A percentile compares a stretch with the other conserved stretches of the same genome.
Evolutionary conservation across 371 early-diverging fungal genomes (phyloP).

Genomic region (Rhizopus sp.): DNA sequence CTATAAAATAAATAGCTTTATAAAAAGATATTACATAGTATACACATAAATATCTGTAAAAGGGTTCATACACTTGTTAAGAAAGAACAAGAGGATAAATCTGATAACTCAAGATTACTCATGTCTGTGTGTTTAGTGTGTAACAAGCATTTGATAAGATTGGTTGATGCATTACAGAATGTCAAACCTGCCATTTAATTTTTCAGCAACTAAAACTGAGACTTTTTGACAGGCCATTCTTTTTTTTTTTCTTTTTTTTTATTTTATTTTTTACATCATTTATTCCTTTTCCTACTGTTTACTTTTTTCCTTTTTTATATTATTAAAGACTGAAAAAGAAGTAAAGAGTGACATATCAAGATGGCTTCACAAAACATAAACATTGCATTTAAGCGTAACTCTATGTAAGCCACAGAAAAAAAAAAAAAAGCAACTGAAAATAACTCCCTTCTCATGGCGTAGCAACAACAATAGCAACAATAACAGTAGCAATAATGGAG

Average conservation of each 20-base stretch:
- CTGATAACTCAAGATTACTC: too few species aligned
- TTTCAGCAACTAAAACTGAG: not conserved
- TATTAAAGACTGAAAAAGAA: not conserved
- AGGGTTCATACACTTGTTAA: too few species aligned
- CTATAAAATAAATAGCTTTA: too few species aligned
- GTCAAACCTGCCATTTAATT: constrained; percentile 1
- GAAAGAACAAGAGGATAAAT: too few species aligned
- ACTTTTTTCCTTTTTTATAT: not conserved
- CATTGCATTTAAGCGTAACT: constrained; percentile 24
- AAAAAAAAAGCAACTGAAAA: not conserved
- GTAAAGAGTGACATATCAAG: not conserved
- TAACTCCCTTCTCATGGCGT: not conserved
- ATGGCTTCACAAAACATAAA: constrained; percentile 32
- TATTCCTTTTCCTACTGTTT: not conserved
- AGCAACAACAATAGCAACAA: not conserved
- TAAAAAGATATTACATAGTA: too few species aligned
- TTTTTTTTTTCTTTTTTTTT: constrained; percentile 5
- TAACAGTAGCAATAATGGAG: constrained; percentile 3
- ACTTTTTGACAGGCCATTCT: not conserved
- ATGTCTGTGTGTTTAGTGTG: not conserved
- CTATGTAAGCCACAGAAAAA: constrained; percentile 18
- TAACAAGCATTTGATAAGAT: constrained; percentile 1
- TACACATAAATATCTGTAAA: too few species aligned
- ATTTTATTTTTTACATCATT: constrained; percentile 1
- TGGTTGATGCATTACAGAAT: not conserved